phyloP scores from a whole-genome alignment of 2,329 filamentous ascomycete genomes.

The Colletotrichum sp. region DNA sequence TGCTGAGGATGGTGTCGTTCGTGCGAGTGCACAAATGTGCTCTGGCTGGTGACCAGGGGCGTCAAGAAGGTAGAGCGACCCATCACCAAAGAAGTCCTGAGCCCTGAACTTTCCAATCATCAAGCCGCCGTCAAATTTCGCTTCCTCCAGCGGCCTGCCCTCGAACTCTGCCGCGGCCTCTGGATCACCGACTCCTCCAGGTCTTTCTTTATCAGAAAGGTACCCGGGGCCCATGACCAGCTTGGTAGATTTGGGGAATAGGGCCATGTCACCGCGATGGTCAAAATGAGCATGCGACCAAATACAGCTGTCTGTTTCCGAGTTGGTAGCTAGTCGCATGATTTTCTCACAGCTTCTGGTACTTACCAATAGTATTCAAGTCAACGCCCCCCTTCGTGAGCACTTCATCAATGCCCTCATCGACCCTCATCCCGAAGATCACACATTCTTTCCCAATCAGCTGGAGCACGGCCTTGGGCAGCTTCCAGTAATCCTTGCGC shows the following conservation, averaged over 20 bases:
- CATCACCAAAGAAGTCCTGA: conserved; percentile 45
- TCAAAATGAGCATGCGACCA: conserved; percentile 35
- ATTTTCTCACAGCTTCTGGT: not conserved
- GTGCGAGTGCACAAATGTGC: conserved; percentile 25
- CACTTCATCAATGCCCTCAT: conserved; percentile 22
- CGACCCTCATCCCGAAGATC: conserved; percentile 11
- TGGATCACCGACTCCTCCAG: not conserved
- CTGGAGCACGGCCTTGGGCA: not conserved
- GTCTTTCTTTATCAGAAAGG: not conserved
- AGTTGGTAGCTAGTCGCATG: not conserved
- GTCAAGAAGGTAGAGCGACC: conserved; percentile 45
- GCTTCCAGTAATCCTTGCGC: conserved; percentile 24
- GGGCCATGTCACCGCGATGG: conserved; percentile 29
- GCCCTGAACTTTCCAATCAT: conserved; percentile 40
- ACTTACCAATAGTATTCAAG: conserved; percentile 9
- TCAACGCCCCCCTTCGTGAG: conserved; percentile 11
- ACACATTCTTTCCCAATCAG: conserved; percentile 4
- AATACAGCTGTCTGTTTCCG: conserved; percentile 24
- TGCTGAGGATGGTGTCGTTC: conserved; percentile 19
- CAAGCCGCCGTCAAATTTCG: conserved; percentile 20
- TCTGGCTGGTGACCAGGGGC: conserved; percentile 25
- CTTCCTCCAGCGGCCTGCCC: conserved; percentile 18
- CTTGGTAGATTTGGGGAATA: conserved; percentile 26
- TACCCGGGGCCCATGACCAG: conserved; percentile 29
- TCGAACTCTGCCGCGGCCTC: conserved; percentile 16